Base-by-base conservation (phyloP, 495 filamentous ascomycete species). In the Letharia columbiana region DNA sequence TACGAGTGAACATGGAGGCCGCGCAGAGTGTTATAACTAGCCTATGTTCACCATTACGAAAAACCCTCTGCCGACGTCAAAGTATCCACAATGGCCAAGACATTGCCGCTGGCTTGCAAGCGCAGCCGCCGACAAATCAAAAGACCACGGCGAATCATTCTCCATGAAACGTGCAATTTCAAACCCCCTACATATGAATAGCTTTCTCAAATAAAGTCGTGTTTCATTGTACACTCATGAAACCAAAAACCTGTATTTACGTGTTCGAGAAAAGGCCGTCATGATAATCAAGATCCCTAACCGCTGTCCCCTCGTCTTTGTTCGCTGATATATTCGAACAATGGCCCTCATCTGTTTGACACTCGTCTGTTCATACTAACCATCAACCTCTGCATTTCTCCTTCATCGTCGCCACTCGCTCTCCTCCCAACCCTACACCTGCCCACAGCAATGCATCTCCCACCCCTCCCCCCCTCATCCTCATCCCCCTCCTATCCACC, bases 81-180 rank as follows among this genome's bases (percentile, higher is more conserved):
- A 28, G 23, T 28, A 28, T 28, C 23, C 23, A 28, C 23, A 28
- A 28, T 28, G 23, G 23, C 23, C 23, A 28, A 28, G 23, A 28
- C 23, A 28, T 28, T 28, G 23, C 23, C 23, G 23, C 23, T 28
- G 23, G 23, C 23, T 28, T 28, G 23, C 50, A 57, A 57, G 54
- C 54, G 54, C 54, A 57, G 33, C 33, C 54, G 54, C 54, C 54
- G 7, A 57, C 54, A 10, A 37, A 35, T 57, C 33, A 17, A 37
- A 57, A 15, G 33, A 37, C 4, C 54, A 42, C 20, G 63, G 54
- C 63, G 63, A 65, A 65, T 58, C 33, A 60, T 23, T 65, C 37
- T 47, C 42, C 12, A 39, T 60, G 63, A 65, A 65, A 60, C 63
- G 3, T 39, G 33, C 56, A 44, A 49, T 7, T 31, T 17, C 41